phyloP scores from a whole-genome alignment of 1,284 basidiomycete genomes.

The Anthracocystis setariae region DNA sequence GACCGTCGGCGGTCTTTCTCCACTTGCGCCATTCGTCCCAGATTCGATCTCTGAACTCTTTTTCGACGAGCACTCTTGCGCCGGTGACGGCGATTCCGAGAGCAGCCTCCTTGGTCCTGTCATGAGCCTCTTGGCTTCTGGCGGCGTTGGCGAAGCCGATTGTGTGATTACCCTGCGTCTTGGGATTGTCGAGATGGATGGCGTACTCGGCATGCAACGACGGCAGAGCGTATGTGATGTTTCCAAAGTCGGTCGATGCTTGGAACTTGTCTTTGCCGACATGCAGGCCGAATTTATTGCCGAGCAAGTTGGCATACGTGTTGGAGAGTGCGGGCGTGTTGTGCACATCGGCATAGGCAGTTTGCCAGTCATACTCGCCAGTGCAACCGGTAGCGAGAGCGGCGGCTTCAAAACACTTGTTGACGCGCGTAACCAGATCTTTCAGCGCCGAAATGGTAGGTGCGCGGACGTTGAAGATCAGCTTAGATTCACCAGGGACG shows the following conservation, averaged over 20 bases:
- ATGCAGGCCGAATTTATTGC: constrained; percentile 53
- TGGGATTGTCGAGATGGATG: constrained; percentile 60
- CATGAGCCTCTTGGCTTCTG: constrained; percentile 55
- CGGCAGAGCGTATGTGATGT: constrained; percentile 67
- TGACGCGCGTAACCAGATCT: constrained; percentile 72
- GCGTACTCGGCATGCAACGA: constrained; percentile 65
- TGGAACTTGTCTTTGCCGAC: constrained; percentile 37
- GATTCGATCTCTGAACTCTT: constrained; percentile 60
- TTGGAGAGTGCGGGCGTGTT: constrained; percentile 48
- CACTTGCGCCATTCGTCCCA: constrained; percentile 49
- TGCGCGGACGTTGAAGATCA: constrained; percentile 77
- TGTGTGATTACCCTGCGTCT: constrained; percentile 66
- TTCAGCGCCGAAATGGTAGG: constrained; percentile 74
- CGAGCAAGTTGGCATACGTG: constrained; percentile 63
- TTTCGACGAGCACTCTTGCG: constrained; percentile 65
- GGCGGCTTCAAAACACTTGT: constrained; percentile 78
- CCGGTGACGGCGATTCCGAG: constrained; percentile 67
- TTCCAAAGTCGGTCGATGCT: constrained; percentile 67
- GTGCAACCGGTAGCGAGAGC: constrained; percentile 77
- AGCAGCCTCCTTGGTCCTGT: constrained; percentile 66
- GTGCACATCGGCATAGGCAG: constrained; percentile 65
- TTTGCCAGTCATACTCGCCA: constrained; percentile 70
- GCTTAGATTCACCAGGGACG: constrained; percentile 80
- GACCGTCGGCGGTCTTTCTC: constrained; percentile 39
- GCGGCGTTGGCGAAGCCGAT: constrained; percentile 56